phyloP scores from a whole-genome alignment of 179 eudicot genomes.

The Carnegiea gigantea region DNA sequence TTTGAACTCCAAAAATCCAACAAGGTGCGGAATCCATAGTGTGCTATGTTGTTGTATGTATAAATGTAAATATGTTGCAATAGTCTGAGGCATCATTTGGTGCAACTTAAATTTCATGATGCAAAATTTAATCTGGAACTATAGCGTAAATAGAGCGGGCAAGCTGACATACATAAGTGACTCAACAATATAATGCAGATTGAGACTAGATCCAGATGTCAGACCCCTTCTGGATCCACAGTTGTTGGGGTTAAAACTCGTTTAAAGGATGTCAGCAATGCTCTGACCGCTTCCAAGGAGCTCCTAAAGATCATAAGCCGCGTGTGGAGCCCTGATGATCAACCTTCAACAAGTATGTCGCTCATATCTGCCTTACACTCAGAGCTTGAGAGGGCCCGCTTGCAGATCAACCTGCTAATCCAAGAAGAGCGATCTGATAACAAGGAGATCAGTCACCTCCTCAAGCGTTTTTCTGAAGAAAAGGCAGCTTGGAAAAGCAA shows the following conservation, averaged over 20 bases:
- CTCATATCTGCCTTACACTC: conserved; percentile 84
- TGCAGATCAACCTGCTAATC: conserved; percentile 66
- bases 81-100: not conserved
- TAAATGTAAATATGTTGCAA: too few relatives aligned
- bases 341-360: conserved; percentile 77
- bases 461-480: conserved; percentile 53
- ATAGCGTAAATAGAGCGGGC: not conserved
- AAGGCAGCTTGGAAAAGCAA: conserved; percentile 76
- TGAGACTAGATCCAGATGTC: conserved; percentile 37
- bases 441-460: conserved; percentile 50
- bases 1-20: too few relatives aligned
- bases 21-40: too few relatives aligned
- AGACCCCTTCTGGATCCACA: conserved; percentile 33
- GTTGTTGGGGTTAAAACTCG: conserved; percentile 46
- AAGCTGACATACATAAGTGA: conserved; percentile 1
- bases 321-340: conserved; percentile 63
- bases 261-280: conserved; percentile 80
- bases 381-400: conserved; percentile 93
- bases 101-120: not conserved
- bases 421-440: conserved; percentile 66
- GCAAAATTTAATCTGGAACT: not conserved
- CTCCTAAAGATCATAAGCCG: conserved; percentile 81
- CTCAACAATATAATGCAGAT: conserved; percentile 27
- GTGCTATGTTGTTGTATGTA: too few relatives aligned
- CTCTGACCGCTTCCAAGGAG: conserved; percentile 90